These are phyloP conservation scores for Pseudoturritis turrita DNA, from an alignment of 345 rosid species.

Conservation along the genomic window DNA sequence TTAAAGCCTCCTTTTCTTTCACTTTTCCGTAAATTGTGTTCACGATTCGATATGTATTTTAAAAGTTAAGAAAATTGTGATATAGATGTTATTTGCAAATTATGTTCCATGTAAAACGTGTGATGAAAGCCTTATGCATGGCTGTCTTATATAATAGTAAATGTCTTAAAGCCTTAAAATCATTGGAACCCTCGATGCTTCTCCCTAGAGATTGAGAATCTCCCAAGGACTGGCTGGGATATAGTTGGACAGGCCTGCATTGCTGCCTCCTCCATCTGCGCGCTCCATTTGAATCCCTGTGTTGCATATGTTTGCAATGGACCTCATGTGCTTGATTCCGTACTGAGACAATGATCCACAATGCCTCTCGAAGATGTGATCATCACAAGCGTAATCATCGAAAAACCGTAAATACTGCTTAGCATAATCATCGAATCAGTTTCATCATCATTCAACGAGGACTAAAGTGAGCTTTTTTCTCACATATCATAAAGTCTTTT, in stretches of 20 bases:
- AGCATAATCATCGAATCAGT: too few species aligned
- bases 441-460: too few species aligned
- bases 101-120: slow-evolving; percentile 3
- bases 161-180: background rate
- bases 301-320: slow-evolving; percentile 85
- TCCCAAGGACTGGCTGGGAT: slow-evolving; percentile 71
- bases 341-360: slow-evolving; percentile 89
- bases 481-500: too few species aligned
- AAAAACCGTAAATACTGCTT: too few species aligned
- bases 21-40: background rate
- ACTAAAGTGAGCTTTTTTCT: background rate
- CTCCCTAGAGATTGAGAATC: too few species aligned
- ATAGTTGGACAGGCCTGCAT: slow-evolving; percentile 69
- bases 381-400: background rate
- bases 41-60: background rate
- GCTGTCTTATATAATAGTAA: background rate
- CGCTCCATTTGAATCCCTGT: slow-evolving; percentile 49
- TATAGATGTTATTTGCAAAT: background rate
- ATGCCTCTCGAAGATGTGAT: slow-evolving; percentile 65
- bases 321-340: slow-evolving; percentile 92
- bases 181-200: too few species aligned
- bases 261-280: slow-evolving; percentile 75
- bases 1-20: background rate
- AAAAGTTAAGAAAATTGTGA: background rate
- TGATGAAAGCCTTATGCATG: background rate